phyloP scores from a whole-genome alignment of 163 green algal genomes.

The Trebouxia gelatinosa region DNA sequence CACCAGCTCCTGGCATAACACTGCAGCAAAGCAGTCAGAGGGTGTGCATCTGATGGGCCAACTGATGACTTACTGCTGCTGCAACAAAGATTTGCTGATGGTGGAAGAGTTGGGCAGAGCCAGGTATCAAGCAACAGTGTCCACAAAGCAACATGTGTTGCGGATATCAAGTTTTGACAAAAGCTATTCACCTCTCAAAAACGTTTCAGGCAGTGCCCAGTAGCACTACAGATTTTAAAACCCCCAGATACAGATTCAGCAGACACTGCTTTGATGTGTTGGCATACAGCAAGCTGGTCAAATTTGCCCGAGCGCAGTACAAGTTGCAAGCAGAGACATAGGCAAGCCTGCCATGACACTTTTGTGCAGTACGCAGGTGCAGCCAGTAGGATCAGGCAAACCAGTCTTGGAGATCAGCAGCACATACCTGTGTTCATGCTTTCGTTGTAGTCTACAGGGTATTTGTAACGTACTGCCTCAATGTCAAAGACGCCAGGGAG shows the following conservation, averaged over 20 bases:
- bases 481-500: constrained; percentile 72
- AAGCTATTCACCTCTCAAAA: too few relatives aligned
- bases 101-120: background rate
- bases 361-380: background rate
- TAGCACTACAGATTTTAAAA: too few relatives aligned
- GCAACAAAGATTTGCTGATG: background rate
- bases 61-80: background rate
- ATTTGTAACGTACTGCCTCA: constrained; percentile 68
- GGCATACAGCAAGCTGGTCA: background rate
- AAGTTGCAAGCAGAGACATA: background rate
- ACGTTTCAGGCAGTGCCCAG: too few relatives aligned
- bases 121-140: too few relatives aligned
- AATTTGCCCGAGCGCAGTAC: background rate
- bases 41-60: background rate
- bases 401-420: too few relatives aligned
- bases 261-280: background rate
- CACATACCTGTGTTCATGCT: constrained; percentile 71
- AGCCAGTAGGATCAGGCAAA: too few relatives aligned
- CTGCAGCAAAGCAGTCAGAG: constrained; percentile 22
- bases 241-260: too few relatives aligned
- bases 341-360: background rate
- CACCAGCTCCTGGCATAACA: constrained; percentile 79
- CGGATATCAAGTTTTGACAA: too few relatives aligned
- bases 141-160: too few relatives aligned
- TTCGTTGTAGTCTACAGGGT: constrained; percentile 78